phyloP scores from a whole-genome alignment of 2,329 filamentous ascomycete genomes.

The Exophiala sp. region DNA sequence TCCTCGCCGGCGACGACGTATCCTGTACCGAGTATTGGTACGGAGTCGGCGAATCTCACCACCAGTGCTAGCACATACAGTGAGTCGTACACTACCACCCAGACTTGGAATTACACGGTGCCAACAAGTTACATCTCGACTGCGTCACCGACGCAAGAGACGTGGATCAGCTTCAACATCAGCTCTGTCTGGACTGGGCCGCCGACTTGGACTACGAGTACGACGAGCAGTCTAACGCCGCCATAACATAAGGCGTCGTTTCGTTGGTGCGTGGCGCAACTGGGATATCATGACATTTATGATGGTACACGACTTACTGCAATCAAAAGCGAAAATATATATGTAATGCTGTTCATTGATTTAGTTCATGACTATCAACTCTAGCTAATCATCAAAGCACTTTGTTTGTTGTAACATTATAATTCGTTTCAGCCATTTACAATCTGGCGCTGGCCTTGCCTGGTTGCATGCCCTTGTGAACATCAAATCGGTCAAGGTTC shows the following conservation, averaged over 20 bases:
- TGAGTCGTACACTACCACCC: background rate
- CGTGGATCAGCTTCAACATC: background rate
- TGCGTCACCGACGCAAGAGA: background rate
- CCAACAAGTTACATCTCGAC: too few species aligned
- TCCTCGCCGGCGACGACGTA: background rate
- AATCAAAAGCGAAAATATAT: too few species aligned
- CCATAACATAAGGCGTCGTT: too few species aligned
- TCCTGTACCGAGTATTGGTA: background rate
- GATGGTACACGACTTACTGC: too few species aligned
- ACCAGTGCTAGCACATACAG: background rate
- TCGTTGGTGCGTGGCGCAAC: too few species aligned
- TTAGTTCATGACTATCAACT: too few species aligned
- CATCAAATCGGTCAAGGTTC: slow-evolving; percentile 68
- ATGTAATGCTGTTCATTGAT: too few species aligned
- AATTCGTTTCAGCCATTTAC: background rate
- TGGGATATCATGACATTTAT: too few species aligned
- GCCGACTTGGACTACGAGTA: background rate
- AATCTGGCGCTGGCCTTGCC: slow-evolving; percentile 3
- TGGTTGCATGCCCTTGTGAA: slow-evolving; percentile 2
- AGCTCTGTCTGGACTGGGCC: background rate
- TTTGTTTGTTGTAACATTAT: too few species aligned
- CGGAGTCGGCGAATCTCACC: background rate
- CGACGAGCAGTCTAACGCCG: too few species aligned
- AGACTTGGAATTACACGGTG: too few species aligned
- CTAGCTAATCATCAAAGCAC: too few species aligned